Percentiles rank a stretch among this genome's conserved stretches.
Evolutionary conservation across 2,329 filamentous ascomycete genomes (phyloP).

Genomic region (Tetracladium maxilliforme): DNA sequence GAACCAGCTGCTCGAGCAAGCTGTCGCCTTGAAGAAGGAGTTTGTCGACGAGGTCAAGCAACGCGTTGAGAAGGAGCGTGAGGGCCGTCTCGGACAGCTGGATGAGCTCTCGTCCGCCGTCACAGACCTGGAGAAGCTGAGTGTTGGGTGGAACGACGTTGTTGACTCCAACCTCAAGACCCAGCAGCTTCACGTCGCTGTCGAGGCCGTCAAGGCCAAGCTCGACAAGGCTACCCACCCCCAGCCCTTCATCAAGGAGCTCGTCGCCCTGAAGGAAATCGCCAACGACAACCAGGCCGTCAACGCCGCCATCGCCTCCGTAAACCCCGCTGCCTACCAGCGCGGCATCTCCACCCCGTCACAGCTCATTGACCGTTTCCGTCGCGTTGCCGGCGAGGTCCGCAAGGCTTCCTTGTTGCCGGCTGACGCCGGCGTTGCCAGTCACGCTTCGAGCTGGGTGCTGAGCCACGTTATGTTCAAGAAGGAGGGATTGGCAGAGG

Average conservation of each 20-base stretch:
- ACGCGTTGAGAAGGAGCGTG: conserved; percentile 77
- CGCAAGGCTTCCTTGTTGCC: conserved; percentile 87
- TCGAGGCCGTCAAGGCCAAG: conserved; percentile 79
- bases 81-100: conserved; percentile 75
- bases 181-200: conserved; percentile 89
- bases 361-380: conserved; percentile 89
- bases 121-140: conserved; percentile 73
- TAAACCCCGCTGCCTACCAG: conserved; percentile 89
- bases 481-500: conserved; percentile 73
- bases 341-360: conserved; percentile 71
- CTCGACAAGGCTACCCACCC: conserved; percentile 63
- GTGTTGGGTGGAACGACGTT: conserved; percentile 77
- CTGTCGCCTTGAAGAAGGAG: conserved; percentile 71
- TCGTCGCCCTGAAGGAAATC: conserved; percentile 89
- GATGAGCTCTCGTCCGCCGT: conserved; percentile 66
- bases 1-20: conserved; percentile 83
- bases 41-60: conserved; percentile 67
- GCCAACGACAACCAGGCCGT: conserved; percentile 74
- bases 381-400: conserved; percentile 80
- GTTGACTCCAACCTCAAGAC: conserved; percentile 84
- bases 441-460: conserved; percentile 78
- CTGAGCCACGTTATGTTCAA: conserved; percentile 93
- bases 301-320: conserved; percentile 86
- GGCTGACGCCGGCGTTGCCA: conserved; percentile 86
- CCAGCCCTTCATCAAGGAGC: conserved; percentile 77